Conservation (phyloP, 805 yeast genomes). For the Saturnispora serradocipensis region DNA sequence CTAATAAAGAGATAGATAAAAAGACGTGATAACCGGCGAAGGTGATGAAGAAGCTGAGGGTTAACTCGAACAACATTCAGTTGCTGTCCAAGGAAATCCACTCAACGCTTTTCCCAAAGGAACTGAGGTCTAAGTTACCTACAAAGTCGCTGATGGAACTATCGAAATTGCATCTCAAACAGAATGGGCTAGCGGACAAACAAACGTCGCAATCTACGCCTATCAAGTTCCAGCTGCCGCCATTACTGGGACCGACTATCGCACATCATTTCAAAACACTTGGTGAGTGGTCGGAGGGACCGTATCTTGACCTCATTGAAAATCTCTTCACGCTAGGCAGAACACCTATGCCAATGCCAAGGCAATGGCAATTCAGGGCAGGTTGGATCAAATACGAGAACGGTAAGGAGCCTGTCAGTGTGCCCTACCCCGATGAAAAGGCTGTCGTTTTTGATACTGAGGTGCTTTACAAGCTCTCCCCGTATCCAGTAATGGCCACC, state of each 20-base stretch:
- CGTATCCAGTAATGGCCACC: conserved; percentile 71
- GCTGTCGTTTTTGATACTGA: conserved; percentile 85
- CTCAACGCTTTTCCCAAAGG: conserved; percentile 40
- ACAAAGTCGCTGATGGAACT: conserved; percentile 32
- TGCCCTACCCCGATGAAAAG: conserved; percentile 62
- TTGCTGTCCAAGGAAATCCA: conserved; percentile 52
- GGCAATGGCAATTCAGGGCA: conserved; percentile 44
- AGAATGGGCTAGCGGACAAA: conserved; percentile 67
- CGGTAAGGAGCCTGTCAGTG: conserved; percentile 44
- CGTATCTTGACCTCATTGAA: conserved; percentile 47
- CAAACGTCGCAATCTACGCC: conserved; percentile 56
- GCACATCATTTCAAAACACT: conserved; percentile 80
- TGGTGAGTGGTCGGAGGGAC: conserved; percentile 50
- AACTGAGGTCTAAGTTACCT: conserved; percentile 18
- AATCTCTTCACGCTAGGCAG: conserved; percentile 31
- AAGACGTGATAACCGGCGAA: background rate
- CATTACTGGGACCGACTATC: conserved; percentile 57
- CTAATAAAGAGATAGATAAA: background rate
- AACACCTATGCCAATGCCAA: conserved; percentile 33
- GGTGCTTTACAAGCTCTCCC: conserved; percentile 64
- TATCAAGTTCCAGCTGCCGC: conserved; percentile 53
- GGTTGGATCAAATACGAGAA: conserved; percentile 79
- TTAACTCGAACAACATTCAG: conserved; percentile 77
- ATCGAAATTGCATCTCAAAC: conserved; percentile 41
- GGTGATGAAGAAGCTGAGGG: background rate